Percentiles rank a stretch among this genome's conserved stretches.
These are phyloP conservation scores for Tetracladium setigerum DNA, from an alignment of 495 filamentous ascomycete genomes.

Conservation along the genomic window DNA sequence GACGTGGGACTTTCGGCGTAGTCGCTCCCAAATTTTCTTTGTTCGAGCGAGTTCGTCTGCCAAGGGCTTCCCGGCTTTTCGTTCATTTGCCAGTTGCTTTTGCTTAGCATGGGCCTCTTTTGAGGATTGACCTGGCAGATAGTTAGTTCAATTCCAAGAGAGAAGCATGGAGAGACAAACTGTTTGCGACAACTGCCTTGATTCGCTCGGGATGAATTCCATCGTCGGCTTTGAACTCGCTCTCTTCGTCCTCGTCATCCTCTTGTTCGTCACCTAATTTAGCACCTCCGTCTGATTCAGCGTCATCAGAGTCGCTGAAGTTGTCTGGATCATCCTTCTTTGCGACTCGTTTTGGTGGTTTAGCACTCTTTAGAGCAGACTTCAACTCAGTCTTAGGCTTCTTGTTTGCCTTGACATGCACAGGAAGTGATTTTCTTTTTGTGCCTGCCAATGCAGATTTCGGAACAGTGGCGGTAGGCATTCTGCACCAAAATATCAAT, in stretches of 20 bases:
- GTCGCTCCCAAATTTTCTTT: conserved; percentile 93
- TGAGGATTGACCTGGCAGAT: conserved; percentile 40
- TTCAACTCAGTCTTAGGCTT: conserved; percentile 35
- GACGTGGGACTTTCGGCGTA: conserved; percentile 87
- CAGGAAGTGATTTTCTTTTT: conserved; percentile 18
- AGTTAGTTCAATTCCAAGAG: conserved; percentile 1
- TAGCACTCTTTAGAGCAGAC: conserved; percentile 21
- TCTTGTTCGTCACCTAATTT: conserved; percentile 30
- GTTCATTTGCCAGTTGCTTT: conserved; percentile 76
- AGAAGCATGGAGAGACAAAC: conserved; percentile 5
- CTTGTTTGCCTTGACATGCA: conserved; percentile 25
- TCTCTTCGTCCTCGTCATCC: conserved; percentile 15
- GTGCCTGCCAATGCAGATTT: conserved; percentile 16
- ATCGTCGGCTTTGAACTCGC: conserved; percentile 9
- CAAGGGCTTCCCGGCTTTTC: conserved; percentile 86
- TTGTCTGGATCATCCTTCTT: conserved; percentile 14
- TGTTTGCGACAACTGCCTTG: conserved; percentile 16
- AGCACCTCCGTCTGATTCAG: conserved; percentile 29
- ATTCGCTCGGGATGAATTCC: conserved; percentile 21
- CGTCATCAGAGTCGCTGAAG: conserved; percentile 20
- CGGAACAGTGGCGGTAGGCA: conserved; percentile 19
- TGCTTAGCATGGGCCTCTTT: conserved; percentile 89
- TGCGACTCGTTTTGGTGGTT: neutral
- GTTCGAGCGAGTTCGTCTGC: conserved; percentile 81
- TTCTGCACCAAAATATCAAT: conserved; percentile 6